Evolutionary conservation across 108 stramenopile genomes (phyloP), one percentile per base, ranked within the genome.

Genomic region (Fragilariopsis cylindrus): DNA sequence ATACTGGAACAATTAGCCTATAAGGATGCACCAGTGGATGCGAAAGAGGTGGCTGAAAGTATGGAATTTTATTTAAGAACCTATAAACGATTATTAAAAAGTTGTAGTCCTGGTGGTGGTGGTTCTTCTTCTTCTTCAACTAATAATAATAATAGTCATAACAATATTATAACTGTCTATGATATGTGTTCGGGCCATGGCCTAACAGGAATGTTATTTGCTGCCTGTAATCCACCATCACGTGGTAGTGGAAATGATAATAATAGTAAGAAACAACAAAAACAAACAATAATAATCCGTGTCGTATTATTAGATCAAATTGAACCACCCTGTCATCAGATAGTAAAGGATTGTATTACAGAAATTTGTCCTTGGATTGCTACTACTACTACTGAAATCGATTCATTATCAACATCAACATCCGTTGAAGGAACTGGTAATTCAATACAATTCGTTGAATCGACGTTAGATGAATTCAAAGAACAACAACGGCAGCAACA

Each of bases 151-250:
- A 48, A 30, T 15, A 7, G 7, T n/a, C 0, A 46, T 8, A 46
- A 43, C 40, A 13, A 39, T 43, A 78, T 42, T 43, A 65, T 86
- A 42, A 65, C 57, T 44, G 70, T 86, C 7, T 66, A 79, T 18
- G 85, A 86, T 40, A 56, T 86, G 6, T 86, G 85, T 60, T 74
- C 71, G 2, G 85, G 85, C 2, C 85, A 86, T 70, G 85, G 85
- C 16, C 60, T 86, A 49, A 84, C 83, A 43, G 85, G 83, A 47
- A 72, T 86, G 74, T 73, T 86, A 13, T 86, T 86, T 70, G 60
- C 81, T 18, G 85, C 85, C 5, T 86, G 85, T 71, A 86, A 86
- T 70, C 85, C 82, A 58, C 83, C 85, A 40, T 21, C 65, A 48
- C 70, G 54, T n/a, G 7, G 30, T 21, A n/a, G 21, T 46, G 48